phyloP scores from a whole-genome alignment of 495 filamentous ascomycete species.

The Pseudotulostoma volvatum region DNA sequence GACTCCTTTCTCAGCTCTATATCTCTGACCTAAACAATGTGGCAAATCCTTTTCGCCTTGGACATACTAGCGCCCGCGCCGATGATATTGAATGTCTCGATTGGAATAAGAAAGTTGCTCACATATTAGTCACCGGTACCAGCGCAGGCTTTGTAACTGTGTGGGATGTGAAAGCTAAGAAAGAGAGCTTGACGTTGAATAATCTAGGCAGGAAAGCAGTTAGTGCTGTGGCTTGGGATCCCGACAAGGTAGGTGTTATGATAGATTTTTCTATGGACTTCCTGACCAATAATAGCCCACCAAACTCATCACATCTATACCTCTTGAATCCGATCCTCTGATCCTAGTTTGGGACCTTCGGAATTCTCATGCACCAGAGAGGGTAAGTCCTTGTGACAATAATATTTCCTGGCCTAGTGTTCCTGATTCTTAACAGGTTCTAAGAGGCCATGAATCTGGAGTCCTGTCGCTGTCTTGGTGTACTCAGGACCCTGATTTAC shows the following conservation, averaged over 20 bases:
- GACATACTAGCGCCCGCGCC: conserved; percentile 68
- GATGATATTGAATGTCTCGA: conserved; percentile 92
- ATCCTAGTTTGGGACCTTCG: conserved; percentile 90
- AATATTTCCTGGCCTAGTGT: background rate
- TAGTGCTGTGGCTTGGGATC: conserved; percentile 94
- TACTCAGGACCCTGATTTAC: conserved; percentile 70
- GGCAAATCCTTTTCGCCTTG: conserved; percentile 71
- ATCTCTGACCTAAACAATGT: conserved; percentile 87
- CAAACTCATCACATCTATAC: conserved; percentile 82
- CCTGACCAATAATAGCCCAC: conserved; percentile 40
- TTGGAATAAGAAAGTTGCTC: conserved; percentile 96
- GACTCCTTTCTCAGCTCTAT: conserved; percentile 51
- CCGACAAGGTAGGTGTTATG: conserved; percentile 41
- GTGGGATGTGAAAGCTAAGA: conserved; percentile 96
- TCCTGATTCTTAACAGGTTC: conserved; percentile 27
- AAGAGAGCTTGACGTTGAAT: conserved; percentile 87
- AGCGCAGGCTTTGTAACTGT: conserved; percentile 92
- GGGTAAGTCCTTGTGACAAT: conserved; percentile 22
- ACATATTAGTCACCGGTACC: conserved; percentile 90
- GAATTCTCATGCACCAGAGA: conserved; percentile 90
- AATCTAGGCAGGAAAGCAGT: conserved; percentile 84
- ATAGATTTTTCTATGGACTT: background rate
- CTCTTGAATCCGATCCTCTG: conserved; percentile 73
- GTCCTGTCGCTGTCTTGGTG: conserved; percentile 96
- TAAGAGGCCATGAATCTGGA: conserved; percentile 81